A percentile compares a stretch with the other conserved stretches of the same genome.
Evolutionary conservation across 2,329 filamentous ascomycete genomes (phyloP).

Genomic region (Neospermospora avenae): DNA sequence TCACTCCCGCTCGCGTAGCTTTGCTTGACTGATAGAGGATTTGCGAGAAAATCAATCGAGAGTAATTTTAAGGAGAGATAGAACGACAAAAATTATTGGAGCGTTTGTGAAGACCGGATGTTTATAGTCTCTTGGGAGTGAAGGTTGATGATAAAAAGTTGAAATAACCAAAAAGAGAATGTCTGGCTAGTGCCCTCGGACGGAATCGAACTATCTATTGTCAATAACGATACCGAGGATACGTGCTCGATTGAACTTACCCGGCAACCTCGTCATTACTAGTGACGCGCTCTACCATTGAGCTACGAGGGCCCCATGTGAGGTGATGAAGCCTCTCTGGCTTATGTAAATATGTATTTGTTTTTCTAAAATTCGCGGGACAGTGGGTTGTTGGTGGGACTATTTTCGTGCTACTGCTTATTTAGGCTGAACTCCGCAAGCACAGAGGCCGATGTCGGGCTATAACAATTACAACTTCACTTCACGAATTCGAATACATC

Average conservation of each 20-base stretch:
- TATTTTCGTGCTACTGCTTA: not conserved
- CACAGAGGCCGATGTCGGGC: not conserved
- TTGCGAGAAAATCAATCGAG: too few relatives aligned
- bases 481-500: too few relatives aligned
- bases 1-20: too few relatives aligned
- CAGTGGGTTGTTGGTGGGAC: not conserved
- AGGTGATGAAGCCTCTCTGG: not conserved
- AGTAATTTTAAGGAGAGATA: too few relatives aligned
- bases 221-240: not conserved
- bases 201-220: constrained; percentile 6
- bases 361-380: too few relatives aligned
- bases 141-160: not conserved
- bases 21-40: too few relatives aligned
- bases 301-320: not conserved
- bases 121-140: too few relatives aligned
- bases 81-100: too few relatives aligned
- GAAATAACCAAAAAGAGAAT: not conserved
- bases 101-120: too few relatives aligned
- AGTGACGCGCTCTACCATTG: constrained; percentile 12
- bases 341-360: too few relatives aligned
- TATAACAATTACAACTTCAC: too few relatives aligned
- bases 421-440: not conserved
- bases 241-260: not conserved
- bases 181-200: not conserved
- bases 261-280: constrained; percentile 13